Evolutionary conservation across 1,284 basidiomycete species (phyloP).

Genomic region (Fomitopsis schrenkii): DNA sequence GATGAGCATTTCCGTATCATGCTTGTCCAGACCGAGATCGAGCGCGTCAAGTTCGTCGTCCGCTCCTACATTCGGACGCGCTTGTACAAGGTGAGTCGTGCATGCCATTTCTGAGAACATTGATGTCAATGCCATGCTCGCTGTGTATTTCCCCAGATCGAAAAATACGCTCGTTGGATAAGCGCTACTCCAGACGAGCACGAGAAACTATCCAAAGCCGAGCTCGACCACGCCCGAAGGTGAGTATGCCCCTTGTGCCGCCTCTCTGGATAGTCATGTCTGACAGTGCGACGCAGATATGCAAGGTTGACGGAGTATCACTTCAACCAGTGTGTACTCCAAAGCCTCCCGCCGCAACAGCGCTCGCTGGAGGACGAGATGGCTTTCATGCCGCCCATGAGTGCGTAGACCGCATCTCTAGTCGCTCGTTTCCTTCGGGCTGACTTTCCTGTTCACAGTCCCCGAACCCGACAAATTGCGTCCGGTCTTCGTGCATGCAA

Average conservation of each 20-base stretch:
- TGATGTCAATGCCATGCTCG: too few species aligned
- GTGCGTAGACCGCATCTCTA: constrained; percentile 35
- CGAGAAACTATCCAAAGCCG: constrained; percentile 69
- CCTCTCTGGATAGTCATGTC: background rate
- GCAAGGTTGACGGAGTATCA: constrained; percentile 71
- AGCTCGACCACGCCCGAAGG: constrained; percentile 76
- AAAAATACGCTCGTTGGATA: constrained; percentile 80
- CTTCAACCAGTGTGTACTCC: constrained; percentile 70
- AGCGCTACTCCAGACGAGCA: constrained; percentile 65
- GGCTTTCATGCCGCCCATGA: constrained; percentile 73
- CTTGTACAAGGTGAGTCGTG: constrained; percentile 67
- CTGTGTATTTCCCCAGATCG: constrained; percentile 53
- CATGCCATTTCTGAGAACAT: too few species aligned
- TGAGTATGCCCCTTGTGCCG: constrained; percentile 24
- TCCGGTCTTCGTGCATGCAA: constrained; percentile 79
- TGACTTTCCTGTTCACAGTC: constrained; percentile 41
- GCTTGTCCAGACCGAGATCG: constrained; percentile 90
- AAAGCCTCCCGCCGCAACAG: constrained; percentile 73
- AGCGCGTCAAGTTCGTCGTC: constrained; percentile 87
- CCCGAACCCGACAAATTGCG: constrained; percentile 68
- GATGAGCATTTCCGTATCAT: constrained; percentile 90
- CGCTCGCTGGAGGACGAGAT: constrained; percentile 69
- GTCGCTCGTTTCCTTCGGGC: too few species aligned
- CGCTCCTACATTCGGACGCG: constrained; percentile 84
- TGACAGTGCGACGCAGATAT: constrained; percentile 45